Conservation (phyloP, 1,284 basidiomycete species). For the Chalciporus sp. region DNA sequence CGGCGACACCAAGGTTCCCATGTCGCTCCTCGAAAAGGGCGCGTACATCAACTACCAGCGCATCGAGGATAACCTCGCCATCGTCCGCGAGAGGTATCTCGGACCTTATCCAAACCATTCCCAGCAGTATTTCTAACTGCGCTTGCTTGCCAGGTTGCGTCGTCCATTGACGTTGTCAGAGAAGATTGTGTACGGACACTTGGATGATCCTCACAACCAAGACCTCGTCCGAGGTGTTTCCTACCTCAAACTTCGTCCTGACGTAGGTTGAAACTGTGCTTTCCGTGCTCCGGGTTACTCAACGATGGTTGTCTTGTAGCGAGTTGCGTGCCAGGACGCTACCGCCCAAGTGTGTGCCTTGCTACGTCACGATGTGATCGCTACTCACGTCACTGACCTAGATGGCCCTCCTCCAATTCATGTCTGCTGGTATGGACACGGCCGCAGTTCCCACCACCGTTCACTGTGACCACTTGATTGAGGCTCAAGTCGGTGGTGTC, state of each 20-base stretch:
- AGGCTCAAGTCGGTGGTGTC: conserved; percentile 92
- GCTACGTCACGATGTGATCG: conserved; percentile 19
- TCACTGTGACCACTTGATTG: conserved; percentile 99
- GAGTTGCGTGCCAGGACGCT: conserved; percentile 99
- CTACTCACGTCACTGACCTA: conserved; percentile 49
- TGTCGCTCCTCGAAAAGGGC: conserved; percentile 87
- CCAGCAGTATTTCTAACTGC: background rate
- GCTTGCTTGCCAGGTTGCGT: conserved; percentile 62
- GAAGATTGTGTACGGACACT: conserved; percentile 98
- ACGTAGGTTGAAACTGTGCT: conserved; percentile 56
- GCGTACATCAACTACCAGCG: conserved; percentile 97
- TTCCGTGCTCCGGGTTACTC: conserved; percentile 1
- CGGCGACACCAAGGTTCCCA: conserved; percentile 90
- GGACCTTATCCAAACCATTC: background rate
- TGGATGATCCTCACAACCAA: conserved; percentile 91
- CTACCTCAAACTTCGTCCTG: conserved; percentile 95
- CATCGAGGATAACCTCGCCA: conserved; percentile 91
- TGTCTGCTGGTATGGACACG: conserved; percentile 99
- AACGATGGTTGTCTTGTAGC: conserved; percentile 50
- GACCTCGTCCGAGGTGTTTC: conserved; percentile 87
- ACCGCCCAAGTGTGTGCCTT: conserved; percentile 71
- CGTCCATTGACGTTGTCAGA: conserved; percentile 96
- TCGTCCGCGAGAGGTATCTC: conserved; percentile 80
- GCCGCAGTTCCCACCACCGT: conserved; percentile 97
- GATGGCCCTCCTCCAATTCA: conserved; percentile 99